phyloP scores from a whole-genome alignment of 345 rosid species.

The Hibiscus tridactylites region DNA sequence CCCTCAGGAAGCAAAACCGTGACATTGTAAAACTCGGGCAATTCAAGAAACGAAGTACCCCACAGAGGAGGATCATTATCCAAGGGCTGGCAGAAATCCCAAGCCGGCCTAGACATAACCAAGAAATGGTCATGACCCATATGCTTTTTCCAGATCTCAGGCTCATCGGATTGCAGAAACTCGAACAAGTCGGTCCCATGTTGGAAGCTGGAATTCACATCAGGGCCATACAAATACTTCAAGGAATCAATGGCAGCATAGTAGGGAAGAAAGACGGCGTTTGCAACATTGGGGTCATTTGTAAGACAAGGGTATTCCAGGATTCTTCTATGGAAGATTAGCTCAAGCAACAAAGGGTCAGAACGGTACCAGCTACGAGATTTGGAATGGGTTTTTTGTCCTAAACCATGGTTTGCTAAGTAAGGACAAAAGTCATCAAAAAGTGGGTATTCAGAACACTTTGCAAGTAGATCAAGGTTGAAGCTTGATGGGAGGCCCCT shows the following conservation, averaged over 20 bases:
- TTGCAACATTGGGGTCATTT: slow-evolving; percentile 55
- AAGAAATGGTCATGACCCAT: slow-evolving; percentile 76
- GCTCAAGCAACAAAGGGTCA: slow-evolving; percentile 68
- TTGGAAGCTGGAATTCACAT: slow-evolving; percentile 50
- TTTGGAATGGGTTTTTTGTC: slow-evolving; percentile 68
- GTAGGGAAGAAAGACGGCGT: slow-evolving; percentile 75
- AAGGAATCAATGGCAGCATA: slow-evolving; percentile 74
- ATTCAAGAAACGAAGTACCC: slow-evolving; percentile 86
- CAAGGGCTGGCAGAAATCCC: slow-evolving; percentile 78
- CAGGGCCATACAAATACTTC: slow-evolving; percentile 71
- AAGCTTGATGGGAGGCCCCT: slow-evolving; percentile 63
- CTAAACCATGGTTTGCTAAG: slow-evolving; percentile 82
- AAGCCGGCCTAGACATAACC: slow-evolving; percentile 87
- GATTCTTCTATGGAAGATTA: slow-evolving; percentile 72
- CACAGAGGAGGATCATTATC: slow-evolving; percentile 66
- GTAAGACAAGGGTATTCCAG: slow-evolving; percentile 86
- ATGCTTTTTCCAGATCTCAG: slow-evolving; percentile 49
- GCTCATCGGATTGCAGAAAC: slow-evolving; percentile 32
- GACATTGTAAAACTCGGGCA: slow-evolving; percentile 63
- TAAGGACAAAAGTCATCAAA: slow-evolving; percentile 60
- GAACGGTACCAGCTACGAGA: slow-evolving; percentile 87
- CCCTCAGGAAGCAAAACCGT: slow-evolving; percentile 64
- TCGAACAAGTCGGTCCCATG: slow-evolving; percentile 66
- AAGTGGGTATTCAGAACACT: slow-evolving; percentile 61
- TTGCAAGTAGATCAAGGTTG: slow-evolving; percentile 79